Evolutionary conservation across 352 stramenopile genomes (phyloP), one percentile per base, ranked within the genome.

Genomic region (Thraustochytrium sp.): DNA sequence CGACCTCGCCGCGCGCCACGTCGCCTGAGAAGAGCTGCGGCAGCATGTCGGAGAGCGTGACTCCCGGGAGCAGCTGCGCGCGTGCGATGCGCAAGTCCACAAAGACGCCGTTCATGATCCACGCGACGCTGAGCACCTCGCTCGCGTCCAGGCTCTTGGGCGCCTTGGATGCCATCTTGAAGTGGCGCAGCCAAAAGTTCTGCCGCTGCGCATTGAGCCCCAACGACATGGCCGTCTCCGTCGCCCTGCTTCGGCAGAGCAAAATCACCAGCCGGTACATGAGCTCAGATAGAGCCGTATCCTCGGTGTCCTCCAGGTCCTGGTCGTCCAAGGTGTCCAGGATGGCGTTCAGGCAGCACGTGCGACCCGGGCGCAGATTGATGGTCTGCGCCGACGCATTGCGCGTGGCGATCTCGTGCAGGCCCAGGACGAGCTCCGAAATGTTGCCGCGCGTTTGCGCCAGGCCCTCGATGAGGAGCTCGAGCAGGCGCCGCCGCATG

Each of bases 151-250:
- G 44, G 53, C 48, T 80, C 49, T 34, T 31, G 3, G 68, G 42
- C 11, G 21, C 53, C 5, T 55, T 36, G 0, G 68, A 49, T 23
- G 53, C 68, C 31, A 80, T 9, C 31, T 53, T 18, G 53, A 80
- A 80, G 44, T 63, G 68, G 44, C 68, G 68, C 26, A 80, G 68
- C 68, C 68, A 80, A 34, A 80, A 80, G 9, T 26, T 2, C 9
- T 80, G 16, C 23, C 68, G 48, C 68, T 80, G 68, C 37, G 68
- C 26, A 26, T 34, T 63, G 23, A 80, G 51, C 5, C 48, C 68
- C 23, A 46, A 65, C 0, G 68, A 61, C 23, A 80, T 44, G 16
- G 68, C 68, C 18, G 36, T 46, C 1, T 53, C 48, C 21, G 68
- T 80, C 1, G 34, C 16, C 4, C 42, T 13, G 29, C 40, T 68